Evolutionary conservation across 129 eudicot species (phyloP).

Genomic region (Gnaphalium uliginosum): DNA sequence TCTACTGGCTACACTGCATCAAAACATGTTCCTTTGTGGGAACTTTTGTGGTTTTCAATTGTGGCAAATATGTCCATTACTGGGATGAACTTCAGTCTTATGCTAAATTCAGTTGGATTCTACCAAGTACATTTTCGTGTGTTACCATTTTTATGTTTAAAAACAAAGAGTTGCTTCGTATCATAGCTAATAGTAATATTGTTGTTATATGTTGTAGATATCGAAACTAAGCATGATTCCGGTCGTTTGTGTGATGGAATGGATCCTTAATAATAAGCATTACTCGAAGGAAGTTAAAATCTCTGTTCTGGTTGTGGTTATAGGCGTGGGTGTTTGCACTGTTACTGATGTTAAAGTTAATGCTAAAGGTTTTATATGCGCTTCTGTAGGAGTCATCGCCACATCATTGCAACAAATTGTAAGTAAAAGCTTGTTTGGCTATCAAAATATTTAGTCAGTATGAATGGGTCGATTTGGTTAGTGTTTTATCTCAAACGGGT

Average conservation of each 20-base stretch:
- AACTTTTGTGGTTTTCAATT: conserved; percentile 73
- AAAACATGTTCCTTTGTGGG: conserved; percentile 75
- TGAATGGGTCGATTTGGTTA: too few relatives aligned
- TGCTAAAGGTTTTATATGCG: conserved; percentile 71
- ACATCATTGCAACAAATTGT: conserved; percentile 92
- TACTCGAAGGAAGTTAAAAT: conserved; percentile 65
- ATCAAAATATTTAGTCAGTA: too few relatives aligned
- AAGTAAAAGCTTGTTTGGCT: conserved; percentile 30
- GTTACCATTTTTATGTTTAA: neutral
- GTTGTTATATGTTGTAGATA: conserved; percentile 39
- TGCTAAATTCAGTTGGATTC: conserved; percentile 86
- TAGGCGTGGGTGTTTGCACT: conserved; percentile 92
- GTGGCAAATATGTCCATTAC: conserved; percentile 79
- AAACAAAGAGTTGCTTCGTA: neutral
- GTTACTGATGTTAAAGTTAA: conserved; percentile 85
- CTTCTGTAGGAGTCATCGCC: conserved; percentile 62
- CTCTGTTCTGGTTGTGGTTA: conserved; percentile 68
- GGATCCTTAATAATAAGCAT: conserved; percentile 67
- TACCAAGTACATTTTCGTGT: conserved; percentile 55
- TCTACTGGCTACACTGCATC: conserved; percentile 62
- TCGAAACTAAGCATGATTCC: conserved; percentile 93
- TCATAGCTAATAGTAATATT: neutral
- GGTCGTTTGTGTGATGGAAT: conserved; percentile 76
- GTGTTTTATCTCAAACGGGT: too few relatives aligned
- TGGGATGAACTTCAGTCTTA: conserved; percentile 81